Evolutionary conservation across 768 basidiomycete species (phyloP), one percentile per base, ranked within the genome.

Genomic region (Russula dissimulans): DNA sequence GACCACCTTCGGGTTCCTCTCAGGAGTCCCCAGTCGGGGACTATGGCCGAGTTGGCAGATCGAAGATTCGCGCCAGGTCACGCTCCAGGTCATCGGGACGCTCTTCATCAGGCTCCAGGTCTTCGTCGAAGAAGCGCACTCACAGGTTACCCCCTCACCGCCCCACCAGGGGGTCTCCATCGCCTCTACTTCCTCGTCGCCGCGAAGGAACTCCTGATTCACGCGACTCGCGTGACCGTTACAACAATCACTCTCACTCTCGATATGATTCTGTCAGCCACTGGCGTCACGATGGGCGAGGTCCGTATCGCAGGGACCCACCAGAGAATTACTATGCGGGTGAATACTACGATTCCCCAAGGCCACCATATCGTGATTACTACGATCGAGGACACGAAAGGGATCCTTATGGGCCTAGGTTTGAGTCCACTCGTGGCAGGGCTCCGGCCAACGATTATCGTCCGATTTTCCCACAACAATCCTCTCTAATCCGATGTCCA

Each of bases 381-480:
- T 41, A 57, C 39, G 64, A 63, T 46, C 57, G 54, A 15, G 49
- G 62, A 38, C 60, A 53, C 32, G 61, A 59, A 22, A 55, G 62
- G 43, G 62, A 67, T 38, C 43, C 51, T 29, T 60, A 66, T 56
- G 51, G 39, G 18, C 55, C 53, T 12, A 45, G 50, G 26, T 62
- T 59, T 45, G 50, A 61, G 12, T 43, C 47, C 42, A 46, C 59
- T 11, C 44, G 56, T 36, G 51, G 60, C 38, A 46, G 56, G 14
- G 31, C 43, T 32, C 15, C 54, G 7, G 54, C 48, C 39, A 65
- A 67, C 43, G 47, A 51, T 22, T 67, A 68, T 56, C 63, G 65
- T 42, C 66, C 67, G 17, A 31, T 66, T 22, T 71, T 70, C 11
- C 65, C 69, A 43, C 60, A 59, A 31, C 63, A 56, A 47, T 17